These are phyloP conservation scores for Saccharomyces mikatae DNA, from an alignment of 805 yeast genomes.

Conservation along the genomic window DNA sequence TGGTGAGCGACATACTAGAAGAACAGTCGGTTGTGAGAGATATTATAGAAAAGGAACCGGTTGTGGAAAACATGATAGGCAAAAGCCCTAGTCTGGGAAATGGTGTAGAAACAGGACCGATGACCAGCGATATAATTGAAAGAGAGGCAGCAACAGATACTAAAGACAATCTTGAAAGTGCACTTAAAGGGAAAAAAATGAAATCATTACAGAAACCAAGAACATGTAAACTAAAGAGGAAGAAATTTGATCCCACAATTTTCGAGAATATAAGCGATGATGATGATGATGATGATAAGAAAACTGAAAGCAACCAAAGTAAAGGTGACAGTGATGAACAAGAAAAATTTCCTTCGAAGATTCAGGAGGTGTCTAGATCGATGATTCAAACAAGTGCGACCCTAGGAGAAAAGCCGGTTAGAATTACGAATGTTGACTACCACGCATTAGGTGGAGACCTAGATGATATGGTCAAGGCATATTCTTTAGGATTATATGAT, in stretches of 20 bases:
- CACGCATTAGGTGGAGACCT: slow-evolving; percentile 36
- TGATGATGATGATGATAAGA: background rate
- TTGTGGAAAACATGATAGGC: slow-evolving; percentile 2
- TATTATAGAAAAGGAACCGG: slow-evolving; percentile 3
- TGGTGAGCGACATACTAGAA: slow-evolving; percentile 5
- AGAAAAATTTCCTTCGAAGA: background rate
- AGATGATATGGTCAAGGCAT: slow-evolving; percentile 55
- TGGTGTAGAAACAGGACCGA: slow-evolving; percentile 2
- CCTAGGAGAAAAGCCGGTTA: slow-evolving; percentile 3
- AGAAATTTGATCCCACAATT: background rate
- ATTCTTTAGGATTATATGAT: slow-evolving; percentile 51
- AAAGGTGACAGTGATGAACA: background rate
- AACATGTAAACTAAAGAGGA: background rate
- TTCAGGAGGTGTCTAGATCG: background rate
- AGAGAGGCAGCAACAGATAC: background rate
- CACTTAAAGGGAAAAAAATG: background rate
- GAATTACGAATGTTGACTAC: slow-evolving; percentile 34
- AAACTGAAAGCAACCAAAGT: background rate
- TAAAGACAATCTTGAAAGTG: slow-evolving; percentile 1
- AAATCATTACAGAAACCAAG: slow-evolving; percentile 3
- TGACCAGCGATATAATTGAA: slow-evolving; percentile 4
- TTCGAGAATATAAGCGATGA: slow-evolving; percentile 1
- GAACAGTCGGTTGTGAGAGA: slow-evolving; percentile 2
- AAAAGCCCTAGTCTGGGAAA: slow-evolving; percentile 1
- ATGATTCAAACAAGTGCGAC: background rate